A percentile compares a stretch with the other conserved stretches of the same genome.
These are phyloP conservation scores for Nemania bipapillata DNA, from an alignment of 2,329 filamentous ascomycete species.

Conservation along the genomic window DNA sequence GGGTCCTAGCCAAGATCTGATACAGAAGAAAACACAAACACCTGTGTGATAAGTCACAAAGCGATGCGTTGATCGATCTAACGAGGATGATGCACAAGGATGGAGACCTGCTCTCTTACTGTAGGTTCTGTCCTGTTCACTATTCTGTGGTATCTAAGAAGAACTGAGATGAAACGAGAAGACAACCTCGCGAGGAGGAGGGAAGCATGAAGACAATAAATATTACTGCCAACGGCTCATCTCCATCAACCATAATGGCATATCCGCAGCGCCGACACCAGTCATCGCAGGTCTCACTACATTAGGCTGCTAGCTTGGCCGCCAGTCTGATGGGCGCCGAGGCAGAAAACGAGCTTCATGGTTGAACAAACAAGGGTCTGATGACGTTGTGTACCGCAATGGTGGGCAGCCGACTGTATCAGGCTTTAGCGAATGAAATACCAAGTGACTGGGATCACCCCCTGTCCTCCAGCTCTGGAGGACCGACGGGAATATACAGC, in stretches of 20 bases:
- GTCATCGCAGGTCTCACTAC: slow-evolving; percentile 21
- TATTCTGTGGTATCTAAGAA: background rate
- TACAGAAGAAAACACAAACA: background rate
- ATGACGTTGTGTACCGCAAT: slow-evolving; percentile 33
- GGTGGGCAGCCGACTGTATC: slow-evolving; percentile 39
- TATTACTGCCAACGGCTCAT: slow-evolving; percentile 7
- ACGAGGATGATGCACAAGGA: slow-evolving; percentile 7
- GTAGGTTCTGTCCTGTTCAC: slow-evolving; percentile 8
- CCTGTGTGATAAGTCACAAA: background rate
- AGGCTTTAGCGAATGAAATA: slow-evolving; percentile 31
- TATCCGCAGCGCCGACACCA: slow-evolving; percentile 40
- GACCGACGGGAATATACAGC: background rate
- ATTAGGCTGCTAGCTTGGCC: slow-evolving; percentile 29
- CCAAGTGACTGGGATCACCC: slow-evolving; percentile 30
- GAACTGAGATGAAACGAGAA: background rate
- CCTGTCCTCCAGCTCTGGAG: slow-evolving; percentile 13
- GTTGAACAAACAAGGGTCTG: slow-evolving; percentile 34
- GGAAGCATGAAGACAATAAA: slow-evolving; percentile 25
- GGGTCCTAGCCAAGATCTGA: slow-evolving; percentile 33
- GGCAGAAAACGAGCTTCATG: slow-evolving; percentile 27
- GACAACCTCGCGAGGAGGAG: background rate
- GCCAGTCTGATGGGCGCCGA: slow-evolving; percentile 13
- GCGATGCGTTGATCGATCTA: background rate
- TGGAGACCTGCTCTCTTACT: slow-evolving; percentile 5
- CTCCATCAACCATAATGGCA: slow-evolving; percentile 25